A percentile compares a stretch with the other conserved stretches of the same genome.
These are phyloP conservation scores for Agarophyton chilense DNA, from an alignment of 23 red algal genomes.

Conservation along the genomic window DNA sequence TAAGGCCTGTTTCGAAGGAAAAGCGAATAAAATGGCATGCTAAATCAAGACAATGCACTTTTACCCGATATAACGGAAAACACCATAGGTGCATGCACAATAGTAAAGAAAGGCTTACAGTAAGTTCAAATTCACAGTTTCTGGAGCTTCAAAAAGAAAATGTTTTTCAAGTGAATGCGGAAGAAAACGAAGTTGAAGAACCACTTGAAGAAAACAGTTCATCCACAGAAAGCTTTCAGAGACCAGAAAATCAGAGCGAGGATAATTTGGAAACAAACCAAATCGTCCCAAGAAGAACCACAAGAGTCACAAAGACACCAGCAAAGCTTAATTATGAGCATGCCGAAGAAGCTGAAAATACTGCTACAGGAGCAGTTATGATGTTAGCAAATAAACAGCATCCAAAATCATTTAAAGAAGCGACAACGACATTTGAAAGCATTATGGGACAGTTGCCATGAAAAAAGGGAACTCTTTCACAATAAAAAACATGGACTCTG, in stretches of 20 bases:
- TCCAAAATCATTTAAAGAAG: neutral
- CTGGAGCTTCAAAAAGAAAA: neutral
- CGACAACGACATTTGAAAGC: neutral
- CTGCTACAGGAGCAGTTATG: neutral
- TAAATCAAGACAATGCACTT: neutral
- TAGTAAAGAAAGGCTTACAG: neutral
- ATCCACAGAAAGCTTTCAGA: too few species aligned
- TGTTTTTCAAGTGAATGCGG: too few species aligned
- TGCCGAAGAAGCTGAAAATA: neutral
- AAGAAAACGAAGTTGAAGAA: too few species aligned
- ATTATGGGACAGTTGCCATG: neutral
- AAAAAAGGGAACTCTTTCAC: neutral
- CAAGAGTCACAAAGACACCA: neutral
- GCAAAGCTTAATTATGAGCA: slow-evolving; percentile 1
- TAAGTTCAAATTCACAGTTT: neutral
- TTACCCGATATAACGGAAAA: neutral
- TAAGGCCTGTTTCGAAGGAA: neutral
- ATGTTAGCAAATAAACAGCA: neutral
- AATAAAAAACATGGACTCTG: neutral
- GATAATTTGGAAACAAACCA: neutral
- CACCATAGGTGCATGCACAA: slow-evolving; percentile 4
- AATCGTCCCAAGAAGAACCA: neutral
- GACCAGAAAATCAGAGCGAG: too few species aligned
- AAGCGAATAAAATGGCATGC: neutral
- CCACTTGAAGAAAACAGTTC: too few species aligned